Evolutionary conservation across 2,329 filamentous ascomycete genomes (phyloP), one percentile per base, ranked within the genome.

Genomic region (Epichloe gansuensis): DNA sequence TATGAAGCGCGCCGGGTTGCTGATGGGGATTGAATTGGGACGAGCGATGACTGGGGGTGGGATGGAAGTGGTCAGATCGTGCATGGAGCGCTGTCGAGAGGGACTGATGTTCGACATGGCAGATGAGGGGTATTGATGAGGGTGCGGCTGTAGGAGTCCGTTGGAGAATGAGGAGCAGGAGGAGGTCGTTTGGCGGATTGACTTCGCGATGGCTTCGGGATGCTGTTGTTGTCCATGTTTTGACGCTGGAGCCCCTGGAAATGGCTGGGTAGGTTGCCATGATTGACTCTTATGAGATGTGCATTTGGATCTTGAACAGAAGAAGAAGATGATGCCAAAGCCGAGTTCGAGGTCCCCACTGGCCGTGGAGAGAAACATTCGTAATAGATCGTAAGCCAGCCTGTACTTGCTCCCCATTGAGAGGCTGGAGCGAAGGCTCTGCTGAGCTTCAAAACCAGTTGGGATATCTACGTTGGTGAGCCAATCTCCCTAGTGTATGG

Each of bases 401-500:
- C 12, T 11, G 17, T 5, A 25, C 13, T 12, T 44, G 37, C 35
- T 47, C 17, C 35, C 47, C 35, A 25, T 28, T 28, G 50, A 25
- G 12, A 38, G 34, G 13, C 25, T 13, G 17, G 25, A n/a, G 13
- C 28, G 39, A 41, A 53, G 48, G 8, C 17, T 37, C 12, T n/a
- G 39, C 23, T 50, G 39, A 25, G 42, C 15, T 28, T 46, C 34
- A 23, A 45, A 35, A 11, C 43, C 48, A 17, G 25, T 17, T 17
- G 38, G 43, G 15, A 39, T 17, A 37, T 50, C n/a, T 35, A 52
- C 39, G 25, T 51, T 54, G 4, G 52, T 54, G 39, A 54, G 52
- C 52, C 52, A 54, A 38, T 47, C 43, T 35, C 23, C 13, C 35
- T 23, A 4, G n/a, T 15, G n/a, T 12, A 12, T 42, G 23, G 5